These are phyloP conservation scores for Fragaria nilgerrensis DNA, from an alignment of 306 rosid genomes.

Conservation along the genomic window DNA sequence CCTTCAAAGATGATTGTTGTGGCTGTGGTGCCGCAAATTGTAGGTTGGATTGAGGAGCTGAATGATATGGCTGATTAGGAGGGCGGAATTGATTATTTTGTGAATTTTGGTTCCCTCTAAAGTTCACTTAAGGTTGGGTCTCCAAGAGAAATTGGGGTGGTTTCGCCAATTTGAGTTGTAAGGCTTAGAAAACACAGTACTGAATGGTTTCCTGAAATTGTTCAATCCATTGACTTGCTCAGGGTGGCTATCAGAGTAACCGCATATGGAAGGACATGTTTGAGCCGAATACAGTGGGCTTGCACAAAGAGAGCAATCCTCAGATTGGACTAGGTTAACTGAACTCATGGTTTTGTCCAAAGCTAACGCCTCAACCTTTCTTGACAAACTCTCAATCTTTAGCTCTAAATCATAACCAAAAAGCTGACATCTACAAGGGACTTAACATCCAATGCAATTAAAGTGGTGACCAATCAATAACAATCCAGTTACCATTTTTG, in stretches of 20 bases:
- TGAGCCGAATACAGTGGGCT: too few relatives aligned
- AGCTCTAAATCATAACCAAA: too few relatives aligned
- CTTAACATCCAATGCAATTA: neutral
- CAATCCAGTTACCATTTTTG: neutral
- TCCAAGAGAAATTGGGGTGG: slow-evolving; percentile 7
- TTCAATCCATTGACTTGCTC: neutral
- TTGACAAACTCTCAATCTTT: too few relatives aligned
- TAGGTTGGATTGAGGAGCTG: neutral
- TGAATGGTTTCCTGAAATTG: neutral
- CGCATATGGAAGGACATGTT: neutral
- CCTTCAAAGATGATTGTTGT: neutral
- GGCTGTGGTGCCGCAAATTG: neutral
- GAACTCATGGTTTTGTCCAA: too few relatives aligned
- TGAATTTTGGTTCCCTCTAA: neutral
- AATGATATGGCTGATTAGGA: neutral
- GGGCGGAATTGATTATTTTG: neutral
- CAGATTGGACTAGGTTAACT: too few relatives aligned
- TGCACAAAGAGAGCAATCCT: too few relatives aligned
- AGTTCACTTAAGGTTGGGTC: neutral
- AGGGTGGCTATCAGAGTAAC: neutral
- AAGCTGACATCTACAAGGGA: neutral
- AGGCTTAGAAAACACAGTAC: neutral
- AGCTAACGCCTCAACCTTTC: too few relatives aligned
- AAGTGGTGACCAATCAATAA: neutral
- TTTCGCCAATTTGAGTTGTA: too few relatives aligned